These are phyloP conservation scores for Aphanomyces euteiches DNA, from an alignment of 352 stramenopile genomes.

Conservation along the genomic window DNA sequence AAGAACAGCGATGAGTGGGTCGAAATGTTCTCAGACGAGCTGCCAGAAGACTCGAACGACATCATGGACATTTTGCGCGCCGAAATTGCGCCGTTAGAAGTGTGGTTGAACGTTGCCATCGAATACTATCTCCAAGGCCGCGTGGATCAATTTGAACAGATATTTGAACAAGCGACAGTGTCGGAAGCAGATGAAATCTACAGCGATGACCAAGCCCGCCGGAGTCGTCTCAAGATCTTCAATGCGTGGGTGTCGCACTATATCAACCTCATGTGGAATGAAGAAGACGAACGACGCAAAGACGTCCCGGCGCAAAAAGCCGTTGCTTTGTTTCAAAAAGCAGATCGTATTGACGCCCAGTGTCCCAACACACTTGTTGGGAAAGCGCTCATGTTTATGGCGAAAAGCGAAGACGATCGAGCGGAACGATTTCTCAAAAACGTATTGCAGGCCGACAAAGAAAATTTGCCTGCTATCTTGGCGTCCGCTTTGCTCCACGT, in stretches of 20 bases:
- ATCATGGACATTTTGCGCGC: slow-evolving; percentile 89
- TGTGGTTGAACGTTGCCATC: slow-evolving; percentile 89
- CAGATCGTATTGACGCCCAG: slow-evolving; percentile 85
- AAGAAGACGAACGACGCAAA: slow-evolving; percentile 85
- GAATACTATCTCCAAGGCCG: slow-evolving; percentile 87
- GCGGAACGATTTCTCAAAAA: slow-evolving; percentile 90
- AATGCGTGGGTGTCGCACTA: slow-evolving; percentile 80
- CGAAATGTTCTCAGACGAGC: slow-evolving; percentile 86
- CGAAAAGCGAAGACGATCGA: slow-evolving; percentile 88
- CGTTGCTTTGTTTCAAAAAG: slow-evolving; percentile 82
- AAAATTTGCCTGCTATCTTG: slow-evolving; percentile 82
- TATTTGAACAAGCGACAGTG: slow-evolving; percentile 73
- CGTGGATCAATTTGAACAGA: slow-evolving; percentile 80
- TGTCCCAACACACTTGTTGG: slow-evolving; percentile 86
- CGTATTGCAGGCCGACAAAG: slow-evolving; percentile 85
- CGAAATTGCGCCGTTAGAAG: slow-evolving; percentile 85
- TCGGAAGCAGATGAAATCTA: slow-evolving; percentile 82
- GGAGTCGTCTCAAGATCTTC: slow-evolving; percentile 88
- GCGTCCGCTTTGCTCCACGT: slow-evolving; percentile 83
- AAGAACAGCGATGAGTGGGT: slow-evolving; percentile 88
- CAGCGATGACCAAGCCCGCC: slow-evolving; percentile 77
- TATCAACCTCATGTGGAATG: slow-evolving; percentile 86
- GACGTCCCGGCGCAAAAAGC: slow-evolving; percentile 69
- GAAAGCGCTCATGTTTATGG: slow-evolving; percentile 91
- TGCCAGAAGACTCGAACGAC: slow-evolving; percentile 87